Conservation (phyloP, 208 protist species). For the Trypanosoma cruzi region DNA sequence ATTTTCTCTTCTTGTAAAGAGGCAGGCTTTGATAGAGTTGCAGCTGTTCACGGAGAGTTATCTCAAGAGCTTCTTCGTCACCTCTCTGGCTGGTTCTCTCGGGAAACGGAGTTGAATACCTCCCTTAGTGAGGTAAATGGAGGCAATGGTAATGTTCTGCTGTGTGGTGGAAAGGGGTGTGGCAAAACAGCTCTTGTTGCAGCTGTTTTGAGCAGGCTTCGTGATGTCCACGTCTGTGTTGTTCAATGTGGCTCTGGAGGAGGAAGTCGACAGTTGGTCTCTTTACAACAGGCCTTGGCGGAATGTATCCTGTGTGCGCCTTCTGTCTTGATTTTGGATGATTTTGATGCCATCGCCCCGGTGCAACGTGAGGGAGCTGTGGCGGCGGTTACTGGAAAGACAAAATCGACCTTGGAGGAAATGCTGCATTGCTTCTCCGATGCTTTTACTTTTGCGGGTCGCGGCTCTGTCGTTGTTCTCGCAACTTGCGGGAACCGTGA, state of each 20-base stretch:
- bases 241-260: conserved; percentile 62
- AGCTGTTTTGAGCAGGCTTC: conserved; percentile 44
- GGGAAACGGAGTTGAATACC: conserved; percentile 19
- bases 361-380: conserved; percentile 75
- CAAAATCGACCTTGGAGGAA: conserved; percentile 59
- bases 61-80: conserved; percentile 46
- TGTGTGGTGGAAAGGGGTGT: conserved; percentile 84
- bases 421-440: conserved; percentile 51
- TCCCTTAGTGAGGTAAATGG: conserved; percentile 12
- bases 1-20: not conserved
- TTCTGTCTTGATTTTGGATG: conserved; percentile 84
- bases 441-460: conserved; percentile 27
- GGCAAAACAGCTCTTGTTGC: conserved; percentile 77
- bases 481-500: conserved; percentile 74
- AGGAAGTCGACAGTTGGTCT: conserved; percentile 39
- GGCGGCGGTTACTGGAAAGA: conserved; percentile 57
- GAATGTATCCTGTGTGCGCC: conserved; percentile 81
- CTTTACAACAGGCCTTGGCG: conserved; percentile 48
- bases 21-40: conserved; percentile 29
- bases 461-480: conserved; percentile 60
- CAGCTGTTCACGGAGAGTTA: conserved; percentile 55
- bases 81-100: conserved; percentile 39
- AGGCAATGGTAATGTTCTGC: conserved; percentile 62
- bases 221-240: conserved; percentile 50
- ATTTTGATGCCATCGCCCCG: conserved; percentile 80